A percentile compares a stretch with the other conserved stretches of the same genome.
Conservation (phyloP, 2,329 filamentous ascomycete species). For the Penicillium oxalicum region DNA sequence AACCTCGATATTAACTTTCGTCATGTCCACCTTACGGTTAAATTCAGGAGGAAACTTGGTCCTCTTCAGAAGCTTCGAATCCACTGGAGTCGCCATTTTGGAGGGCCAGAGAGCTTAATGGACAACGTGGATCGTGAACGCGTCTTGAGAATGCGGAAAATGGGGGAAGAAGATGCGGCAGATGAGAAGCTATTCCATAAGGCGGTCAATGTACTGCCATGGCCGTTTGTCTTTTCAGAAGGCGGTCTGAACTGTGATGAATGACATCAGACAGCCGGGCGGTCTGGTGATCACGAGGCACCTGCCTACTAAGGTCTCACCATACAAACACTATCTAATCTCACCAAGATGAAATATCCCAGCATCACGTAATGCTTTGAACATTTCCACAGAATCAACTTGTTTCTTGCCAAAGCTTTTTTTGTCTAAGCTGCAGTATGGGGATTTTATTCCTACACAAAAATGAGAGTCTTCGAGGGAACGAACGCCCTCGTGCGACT, state of each 20-base stretch:
- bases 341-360: too few species aligned
- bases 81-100: conserved; percentile 73
- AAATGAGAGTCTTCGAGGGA: too few species aligned
- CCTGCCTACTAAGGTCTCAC: too few species aligned
- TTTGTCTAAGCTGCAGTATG: too few species aligned
- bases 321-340: too few species aligned
- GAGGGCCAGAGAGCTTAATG: background rate
- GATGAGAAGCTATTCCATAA: conserved; percentile 1
- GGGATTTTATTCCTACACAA: too few species aligned
- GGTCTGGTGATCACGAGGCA: background rate
- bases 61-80: conserved; percentile 80
- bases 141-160: background rate
- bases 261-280: background rate
- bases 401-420: too few species aligned
- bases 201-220: background rate
- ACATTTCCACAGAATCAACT: too few species aligned
- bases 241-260: background rate
- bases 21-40: conserved; percentile 91
- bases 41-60: conserved; percentile 95
- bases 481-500: too few species aligned
- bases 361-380: too few species aligned
- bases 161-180: background rate
- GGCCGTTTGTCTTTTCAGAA: background rate
- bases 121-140: background rate
- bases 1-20: conserved; percentile 92